Evolutionary conservation across 2,329 filamentous ascomycete genomes (phyloP), one percentile per base, ranked within the genome.

Genomic region (Alternaria triticina): DNA sequence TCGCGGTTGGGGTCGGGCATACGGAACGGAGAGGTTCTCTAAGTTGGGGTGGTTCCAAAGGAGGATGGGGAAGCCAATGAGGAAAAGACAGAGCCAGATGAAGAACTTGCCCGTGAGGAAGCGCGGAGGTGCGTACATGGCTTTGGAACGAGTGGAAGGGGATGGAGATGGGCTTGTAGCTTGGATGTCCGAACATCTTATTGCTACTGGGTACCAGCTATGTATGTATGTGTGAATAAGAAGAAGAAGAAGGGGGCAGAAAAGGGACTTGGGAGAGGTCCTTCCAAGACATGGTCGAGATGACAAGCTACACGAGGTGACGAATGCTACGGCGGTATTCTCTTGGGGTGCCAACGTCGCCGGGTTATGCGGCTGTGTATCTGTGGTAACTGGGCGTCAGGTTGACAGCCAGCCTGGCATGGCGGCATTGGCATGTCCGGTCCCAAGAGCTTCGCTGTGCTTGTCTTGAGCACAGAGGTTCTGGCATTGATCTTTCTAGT

Each of bases 1-100:
- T 15, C 28, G 47, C 28, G 54, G 23, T 17, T 56, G 46, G 10
- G 59, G 66, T 27, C 66, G 50, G 25, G 54, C 20, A 33, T 69
- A 67, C 5, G 68, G 57, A 11, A 65, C 57, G 0, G 66, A 62
- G 10, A 66, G 46, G 25, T 46, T 45, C 17, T 59, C 33, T 8
- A 63, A 13, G 7, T 57, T 43, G 5, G 49, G 44, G 28, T 45
- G 51, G 22, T 64, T 52, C 59, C 57, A 67, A 15, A 69, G 54
- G 12, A 67, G n/a, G 11, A 57, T 33, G 5, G 62, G 55, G 15
- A 65, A 30, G 22, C 44, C 36, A 15, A 67, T 40, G 12, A 62
- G 36, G 9, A 67, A 40, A 30, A 64, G 25, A 44, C 60, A 60
- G 45, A 56, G 44, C 33, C 43, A 59, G 15, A 64, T 27, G 28